Conservation (phyloP, 805 yeast species). For the Saturnispora bothae region DNA sequence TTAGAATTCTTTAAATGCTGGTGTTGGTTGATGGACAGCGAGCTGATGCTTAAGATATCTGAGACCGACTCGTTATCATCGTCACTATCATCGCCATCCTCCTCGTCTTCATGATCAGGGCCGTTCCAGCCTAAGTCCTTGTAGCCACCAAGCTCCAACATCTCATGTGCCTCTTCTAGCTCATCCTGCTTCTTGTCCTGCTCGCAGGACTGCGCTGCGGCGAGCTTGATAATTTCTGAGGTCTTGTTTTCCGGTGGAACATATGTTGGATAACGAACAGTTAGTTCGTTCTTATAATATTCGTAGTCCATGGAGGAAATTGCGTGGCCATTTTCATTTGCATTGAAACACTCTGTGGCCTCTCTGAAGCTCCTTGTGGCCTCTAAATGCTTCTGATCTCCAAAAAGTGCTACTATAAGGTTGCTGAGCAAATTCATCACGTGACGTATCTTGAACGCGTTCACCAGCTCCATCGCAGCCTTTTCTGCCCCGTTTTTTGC, state of each 20-base stretch:
- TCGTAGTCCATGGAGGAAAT: slow-evolving; percentile 83
- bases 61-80: slow-evolving; percentile 11
- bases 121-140: too few species aligned
- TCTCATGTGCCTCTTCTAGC: too few species aligned
- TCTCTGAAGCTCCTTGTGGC: slow-evolving; percentile 38
- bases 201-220: too few species aligned
- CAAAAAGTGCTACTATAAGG: slow-evolving; percentile 49
- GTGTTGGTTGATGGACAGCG: slow-evolving; percentile 25
- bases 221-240: slow-evolving; percentile 35
- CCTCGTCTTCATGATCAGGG: neutral
- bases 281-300: slow-evolving; percentile 64
- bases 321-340: slow-evolving; percentile 5
- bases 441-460: slow-evolving; percentile 41
- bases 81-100: slow-evolving; percentile 26
- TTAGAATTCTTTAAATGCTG: slow-evolving; percentile 19
- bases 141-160: too few species aligned
- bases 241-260: slow-evolving; percentile 39
- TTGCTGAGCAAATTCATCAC: slow-evolving; percentile 45
- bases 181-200: too few species aligned
- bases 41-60: slow-evolving; percentile 17
- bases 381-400: slow-evolving; percentile 34
- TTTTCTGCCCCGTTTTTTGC: slow-evolving; percentile 12
- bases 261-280: slow-evolving; percentile 66
- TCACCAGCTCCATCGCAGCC: slow-evolving; percentile 17
- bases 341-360: slow-evolving; percentile 27